Evolutionary conservation across 768 basidiomycete species (phyloP).

Genomic region (Rhodosporidiobolus odoratus): DNA sequence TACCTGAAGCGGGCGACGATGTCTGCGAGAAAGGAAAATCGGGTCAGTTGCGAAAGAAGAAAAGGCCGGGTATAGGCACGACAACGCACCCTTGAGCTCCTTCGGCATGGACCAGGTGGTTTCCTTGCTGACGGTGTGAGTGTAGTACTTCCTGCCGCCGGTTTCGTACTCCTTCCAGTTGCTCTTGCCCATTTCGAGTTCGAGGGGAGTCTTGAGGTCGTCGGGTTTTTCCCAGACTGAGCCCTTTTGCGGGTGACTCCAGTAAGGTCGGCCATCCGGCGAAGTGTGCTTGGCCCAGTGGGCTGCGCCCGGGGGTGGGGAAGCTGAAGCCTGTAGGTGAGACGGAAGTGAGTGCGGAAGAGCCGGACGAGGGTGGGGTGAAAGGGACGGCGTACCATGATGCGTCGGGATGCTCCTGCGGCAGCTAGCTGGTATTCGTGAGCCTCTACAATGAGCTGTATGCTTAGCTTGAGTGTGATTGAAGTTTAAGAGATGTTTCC

Average conservation of each 20-base stretch:
- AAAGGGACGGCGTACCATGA: neutral
- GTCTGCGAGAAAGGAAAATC: conserved; percentile 40
- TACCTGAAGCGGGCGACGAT: conserved; percentile 42
- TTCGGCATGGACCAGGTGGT: conserved; percentile 98
- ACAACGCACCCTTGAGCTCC: conserved; percentile 56
- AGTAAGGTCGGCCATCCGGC: conserved; percentile 35
- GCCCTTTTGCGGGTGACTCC: conserved; percentile 25
- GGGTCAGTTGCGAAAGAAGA: neutral
- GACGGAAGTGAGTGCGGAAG: neutral
- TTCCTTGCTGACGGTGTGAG: conserved; percentile 75
- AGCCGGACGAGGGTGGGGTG: neutral
- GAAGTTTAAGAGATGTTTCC: too few species aligned
- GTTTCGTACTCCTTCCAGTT: conserved; percentile 60
- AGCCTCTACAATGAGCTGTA: neutral
- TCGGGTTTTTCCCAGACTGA: conserved; percentile 88
- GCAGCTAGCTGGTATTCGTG: too few species aligned
- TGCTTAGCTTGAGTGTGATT: too few species aligned
- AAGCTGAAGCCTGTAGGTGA: neutral
- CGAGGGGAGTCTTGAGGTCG: conserved; percentile 71
- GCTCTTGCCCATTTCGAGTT: conserved; percentile 62
- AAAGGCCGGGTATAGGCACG: neutral
- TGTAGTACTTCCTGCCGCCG: conserved; percentile 51
- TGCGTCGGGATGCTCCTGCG: neutral
- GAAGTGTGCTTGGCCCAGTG: conserved; percentile 26
- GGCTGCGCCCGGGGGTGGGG: neutral